Evolutionary conservation across 78 protist genomes (phyloP).

Genomic region (Isochrysis galbana): DNA sequence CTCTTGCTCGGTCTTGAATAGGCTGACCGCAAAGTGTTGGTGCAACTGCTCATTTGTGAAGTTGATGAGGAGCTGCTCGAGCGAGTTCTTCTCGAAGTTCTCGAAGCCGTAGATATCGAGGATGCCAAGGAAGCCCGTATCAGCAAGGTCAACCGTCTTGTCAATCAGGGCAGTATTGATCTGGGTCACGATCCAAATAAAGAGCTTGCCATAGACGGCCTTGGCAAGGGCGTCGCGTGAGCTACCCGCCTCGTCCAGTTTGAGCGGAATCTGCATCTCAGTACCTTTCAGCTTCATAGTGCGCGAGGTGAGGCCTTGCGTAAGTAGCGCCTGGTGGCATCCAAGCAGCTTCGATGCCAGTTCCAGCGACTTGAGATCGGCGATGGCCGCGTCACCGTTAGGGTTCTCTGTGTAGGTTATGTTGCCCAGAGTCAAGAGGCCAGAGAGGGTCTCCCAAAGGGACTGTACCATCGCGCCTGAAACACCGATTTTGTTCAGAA

Average conservation of each 20-base stretch:
- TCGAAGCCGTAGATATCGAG: constrained; percentile 88
- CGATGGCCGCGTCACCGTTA: background rate
- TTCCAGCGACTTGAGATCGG: background rate
- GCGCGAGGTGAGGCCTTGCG: constrained; percentile 23
- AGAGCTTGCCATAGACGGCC: constrained; percentile 21
- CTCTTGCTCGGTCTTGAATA: constrained; percentile 22
- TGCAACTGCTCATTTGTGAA: constrained; percentile 94
- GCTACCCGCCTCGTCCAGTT: background rate
- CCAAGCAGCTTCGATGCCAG: background rate
- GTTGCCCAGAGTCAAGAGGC: constrained; percentile 57
- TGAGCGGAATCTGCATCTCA: background rate
- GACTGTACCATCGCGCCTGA: background rate
- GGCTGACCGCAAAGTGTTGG: constrained; percentile 69
- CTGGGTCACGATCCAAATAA: constrained; percentile 50
- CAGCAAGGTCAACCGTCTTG: background rate
- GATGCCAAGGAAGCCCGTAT: constrained; percentile 38
- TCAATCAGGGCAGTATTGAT: constrained; percentile 46
- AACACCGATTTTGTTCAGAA: background rate
- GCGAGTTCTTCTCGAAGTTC: constrained; percentile 85
- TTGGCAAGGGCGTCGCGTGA: constrained; percentile 3
- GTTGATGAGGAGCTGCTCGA: constrained; percentile 96
- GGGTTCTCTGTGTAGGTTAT: background rate
- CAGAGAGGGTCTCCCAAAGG: constrained; percentile 24
- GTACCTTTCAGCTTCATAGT: background rate
- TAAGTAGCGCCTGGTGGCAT: background rate